Percentiles rank a stretch among this genome's conserved stretches.
phyloP scores from a whole-genome alignment of 2,329 filamentous ascomycete species.

The Emericellopsis atlantica region DNA sequence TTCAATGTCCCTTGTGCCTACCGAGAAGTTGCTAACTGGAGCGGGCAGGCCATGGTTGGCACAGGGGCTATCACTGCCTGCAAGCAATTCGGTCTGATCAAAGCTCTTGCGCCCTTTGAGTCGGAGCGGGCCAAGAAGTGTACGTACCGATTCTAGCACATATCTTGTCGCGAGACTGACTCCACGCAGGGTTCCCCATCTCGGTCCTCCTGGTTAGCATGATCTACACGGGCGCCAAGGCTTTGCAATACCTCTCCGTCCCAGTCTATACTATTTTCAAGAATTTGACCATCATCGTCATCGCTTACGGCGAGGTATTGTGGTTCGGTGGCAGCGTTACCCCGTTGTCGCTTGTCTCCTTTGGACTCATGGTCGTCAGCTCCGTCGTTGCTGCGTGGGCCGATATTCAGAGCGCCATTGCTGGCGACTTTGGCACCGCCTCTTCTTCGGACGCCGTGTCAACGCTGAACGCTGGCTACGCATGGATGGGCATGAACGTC shows the following conservation, averaged over 20 bases:
- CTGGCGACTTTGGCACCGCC: slow-evolving; percentile 39
- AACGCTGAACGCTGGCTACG: slow-evolving; percentile 85
- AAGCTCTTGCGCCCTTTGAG: slow-evolving; percentile 71
- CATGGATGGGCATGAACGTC: slow-evolving; percentile 97
- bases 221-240: slow-evolving; percentile 97
- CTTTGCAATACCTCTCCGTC: slow-evolving; percentile 90
- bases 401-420: slow-evolving; percentile 78
- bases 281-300: slow-evolving; percentile 97
- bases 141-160: slow-evolving; percentile 26
- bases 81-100: slow-evolving; percentile 74
- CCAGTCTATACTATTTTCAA: slow-evolving; percentile 99
- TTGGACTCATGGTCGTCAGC: slow-evolving; percentile 91
- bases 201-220: slow-evolving; percentile 93
- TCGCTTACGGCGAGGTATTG: slow-evolving; percentile 94
- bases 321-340: slow-evolving; percentile 96
- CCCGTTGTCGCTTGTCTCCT: slow-evolving; percentile 77
- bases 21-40: background rate
- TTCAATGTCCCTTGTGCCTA: slow-evolving; percentile 10
- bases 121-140: slow-evolving; percentile 84
- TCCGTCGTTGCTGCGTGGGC: slow-evolving; percentile 95
- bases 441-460: slow-evolving; percentile 67
- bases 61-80: slow-evolving; percentile 71
- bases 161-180: slow-evolving; percentile 8
- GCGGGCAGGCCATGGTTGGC: slow-evolving; percentile 68
- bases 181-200: slow-evolving; percentile 77